A percentile compares a stretch with the other conserved stretches of the same genome.
phyloP scores from a whole-genome alignment of 805 yeast species.

The Debaryomyces tyrocola region DNA sequence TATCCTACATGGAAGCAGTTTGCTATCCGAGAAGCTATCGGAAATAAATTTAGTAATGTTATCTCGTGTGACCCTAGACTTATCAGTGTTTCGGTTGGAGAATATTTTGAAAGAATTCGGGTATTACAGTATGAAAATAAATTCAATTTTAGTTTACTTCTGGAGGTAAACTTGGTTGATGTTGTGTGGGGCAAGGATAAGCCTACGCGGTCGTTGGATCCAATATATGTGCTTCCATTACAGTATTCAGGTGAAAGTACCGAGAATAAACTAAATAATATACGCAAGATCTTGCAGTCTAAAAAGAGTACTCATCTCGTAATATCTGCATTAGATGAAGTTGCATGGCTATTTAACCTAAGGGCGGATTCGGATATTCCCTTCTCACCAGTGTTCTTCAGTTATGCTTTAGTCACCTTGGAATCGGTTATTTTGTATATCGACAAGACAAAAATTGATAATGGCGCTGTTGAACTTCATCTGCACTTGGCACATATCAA shows the following conservation, averaged over 20 bases:
- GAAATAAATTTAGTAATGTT: slow-evolving; percentile 47
- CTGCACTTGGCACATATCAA: slow-evolving; percentile 25
- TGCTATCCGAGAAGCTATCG: slow-evolving; percentile 54
- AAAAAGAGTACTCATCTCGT: slow-evolving; percentile 40
- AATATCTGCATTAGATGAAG: slow-evolving; percentile 78
- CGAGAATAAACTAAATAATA: slow-evolving; percentile 26
- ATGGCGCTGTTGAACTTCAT: slow-evolving; percentile 23
- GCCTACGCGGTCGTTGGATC: slow-evolving; percentile 34
- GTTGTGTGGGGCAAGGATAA: slow-evolving; percentile 36
- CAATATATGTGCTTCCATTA: slow-evolving; percentile 28
- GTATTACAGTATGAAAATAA: slow-evolving; percentile 15
- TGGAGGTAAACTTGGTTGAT: slow-evolving; percentile 35
- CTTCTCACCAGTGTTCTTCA: slow-evolving; percentile 83
- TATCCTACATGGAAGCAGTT: slow-evolving; percentile 80
- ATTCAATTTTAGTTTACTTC: slow-evolving; percentile 30
- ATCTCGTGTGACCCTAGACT: slow-evolving; percentile 85
- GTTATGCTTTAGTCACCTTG: slow-evolving; percentile 48
- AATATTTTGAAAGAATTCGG: slow-evolving; percentile 32
- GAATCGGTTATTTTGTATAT: slow-evolving; percentile 52
- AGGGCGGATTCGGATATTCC: slow-evolving; percentile 77
- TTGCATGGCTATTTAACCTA: slow-evolving; percentile 87
- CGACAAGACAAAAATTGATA: slow-evolving; percentile 44
- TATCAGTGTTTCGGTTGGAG: slow-evolving; percentile 52
- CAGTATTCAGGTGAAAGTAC: slow-evolving; percentile 36
- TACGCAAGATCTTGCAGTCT: slow-evolving; percentile 31